Base-by-base conservation (phyloP, 352 stramenopile genomes). In the Phytophthora quininea region DNA sequence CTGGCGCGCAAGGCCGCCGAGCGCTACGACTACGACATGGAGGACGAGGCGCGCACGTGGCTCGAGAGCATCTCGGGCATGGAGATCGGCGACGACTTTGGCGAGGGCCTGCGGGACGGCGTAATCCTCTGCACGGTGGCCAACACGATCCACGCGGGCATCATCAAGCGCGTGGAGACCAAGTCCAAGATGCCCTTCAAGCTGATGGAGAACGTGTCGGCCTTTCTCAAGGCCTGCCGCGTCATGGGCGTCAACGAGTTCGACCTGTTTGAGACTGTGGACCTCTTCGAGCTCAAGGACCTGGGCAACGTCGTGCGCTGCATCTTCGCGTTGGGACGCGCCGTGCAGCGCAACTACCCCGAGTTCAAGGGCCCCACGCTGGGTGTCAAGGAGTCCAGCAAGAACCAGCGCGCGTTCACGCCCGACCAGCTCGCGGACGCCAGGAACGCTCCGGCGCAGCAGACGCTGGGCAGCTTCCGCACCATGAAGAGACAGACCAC, bases 151-250 rank as follows among this genome's bases (percentile, higher is more conserved):
- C 72, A 93, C 47, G 73, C 84, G 14, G 73, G 71, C 51, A 55
- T 90, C 11, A 76, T 96, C 19, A 71, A 69, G 58, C 84, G 87
- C 63, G 78, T 96, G 35, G 85, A 96, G 69, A 90, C 71, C 51
- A 87, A 93, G 62, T 97, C 89, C 15, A 92, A 80, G 58, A 92
- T 97, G 84, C 84, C 90, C 12, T 98, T 98, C 77, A 97, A 97
- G 81, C 85, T 96, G 54, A 97, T 97, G 90, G 91, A 97, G 67
- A 97, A 97, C 62, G 88, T 97, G 40, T 91, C 86, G 50, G 71
- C 73, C 24, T 97, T 97, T 63, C 62, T 97, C 59, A 83, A 85
- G 59, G 90, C 82, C 12, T 96, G 89, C 56, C 86, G 89, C 52
- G 71, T 73, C 32, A 89, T 97, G 55, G 90, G 90, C 48, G 88